phyloP scores from a whole-genome alignment of 2,329 filamentous ascomycete species.

The Orbilia brochopaga region DNA sequence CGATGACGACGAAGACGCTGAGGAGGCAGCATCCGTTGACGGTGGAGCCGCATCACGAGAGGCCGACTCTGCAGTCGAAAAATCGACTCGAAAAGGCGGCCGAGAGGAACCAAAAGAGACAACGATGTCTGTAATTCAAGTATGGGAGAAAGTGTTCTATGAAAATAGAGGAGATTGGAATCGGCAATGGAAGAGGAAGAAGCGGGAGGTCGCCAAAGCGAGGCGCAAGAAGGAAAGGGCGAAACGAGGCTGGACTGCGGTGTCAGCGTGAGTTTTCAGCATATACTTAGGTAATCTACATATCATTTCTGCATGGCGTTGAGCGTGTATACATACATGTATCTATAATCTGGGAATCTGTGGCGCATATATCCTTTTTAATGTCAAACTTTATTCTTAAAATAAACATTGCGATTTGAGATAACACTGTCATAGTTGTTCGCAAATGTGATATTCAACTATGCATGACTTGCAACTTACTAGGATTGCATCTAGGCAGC shows the following conservation, averaged over 20 bases:
- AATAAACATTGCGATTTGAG: not conserved
- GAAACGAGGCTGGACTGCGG: slow-evolving; percentile 28
- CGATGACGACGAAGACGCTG: slow-evolving; percentile 20
- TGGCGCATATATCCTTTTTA: slow-evolving; percentile 18
- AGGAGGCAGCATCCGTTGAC: not conserved
- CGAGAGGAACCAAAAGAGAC: slow-evolving; percentile 51
- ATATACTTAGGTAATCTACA: not conserved
- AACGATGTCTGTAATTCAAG: slow-evolving; percentile 24
- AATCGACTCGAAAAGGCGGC: slow-evolving; percentile 45
- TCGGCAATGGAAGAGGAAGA: slow-evolving; percentile 69
- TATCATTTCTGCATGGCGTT: not conserved
- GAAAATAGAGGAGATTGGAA: slow-evolving; percentile 70
- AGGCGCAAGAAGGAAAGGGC: slow-evolving; percentile 67
- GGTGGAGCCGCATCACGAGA: not conserved
- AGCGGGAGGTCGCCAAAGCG: slow-evolving; percentile 70
- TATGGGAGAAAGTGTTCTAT: slow-evolving; percentile 69
- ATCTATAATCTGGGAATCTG: not conserved
- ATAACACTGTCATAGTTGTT: no score
- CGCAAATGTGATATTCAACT: no score
- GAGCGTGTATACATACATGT: not conserved
- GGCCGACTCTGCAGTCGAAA: not conserved
- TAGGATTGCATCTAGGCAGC: no score
- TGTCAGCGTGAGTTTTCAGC: slow-evolving; percentile 2
- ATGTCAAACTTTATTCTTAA: not conserved
- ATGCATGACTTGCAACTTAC: no score